Base-by-base conservation (phyloP, 257 asterid genomes). In the Fraxinus cuspidata region DNA sequence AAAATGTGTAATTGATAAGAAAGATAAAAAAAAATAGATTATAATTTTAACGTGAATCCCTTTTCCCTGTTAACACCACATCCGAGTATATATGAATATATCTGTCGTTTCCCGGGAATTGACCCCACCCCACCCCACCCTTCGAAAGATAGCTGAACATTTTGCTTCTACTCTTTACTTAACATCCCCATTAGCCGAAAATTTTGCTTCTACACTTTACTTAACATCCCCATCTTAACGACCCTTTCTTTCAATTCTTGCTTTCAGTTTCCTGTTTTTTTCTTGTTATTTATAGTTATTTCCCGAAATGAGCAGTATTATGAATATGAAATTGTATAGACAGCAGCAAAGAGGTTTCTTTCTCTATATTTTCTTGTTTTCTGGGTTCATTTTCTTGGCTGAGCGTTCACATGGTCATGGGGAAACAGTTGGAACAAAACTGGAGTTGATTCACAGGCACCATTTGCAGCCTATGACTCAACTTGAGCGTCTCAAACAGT, bases 401-500 rank as follows among this genome's bases (percentile, higher is more conserved):
- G 15, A 12, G 13, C 23, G 66, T n/a, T n/a, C 65, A n/a, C 12
- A 32, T 0, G 70, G 71, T 67, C 56, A 70, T 56, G 77, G 51
- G n/a, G 42, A 53, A 25, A 32, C 81, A 25, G 42, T 28, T 11
- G 89, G 88, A n/a, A 35, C 79, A 0, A 87, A 81, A 25, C 35
- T 81, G 4, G 73, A 84, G 65, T 21, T 89, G 71, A 74, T 74
- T 75, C 92, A 80, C 86, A 49, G 86, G 80, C 84, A 44, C 58
- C 38, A 64, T 29, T 58, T 44, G 3, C 23, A 8, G 70, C 74
- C 68, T 44, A 28, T 29, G 8, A 18, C 51, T 1, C 81, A 49
- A 27, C 69, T 83, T 25, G 81, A 79, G 73, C 74, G 83, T 56
- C 74, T 84, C 3, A 76, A 37, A 18, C 81, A 51, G n/a, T 13